Base-by-base conservation (phyloP, 176 grass and related monocot genomes). In the Aegilops bicornis region DNA sequence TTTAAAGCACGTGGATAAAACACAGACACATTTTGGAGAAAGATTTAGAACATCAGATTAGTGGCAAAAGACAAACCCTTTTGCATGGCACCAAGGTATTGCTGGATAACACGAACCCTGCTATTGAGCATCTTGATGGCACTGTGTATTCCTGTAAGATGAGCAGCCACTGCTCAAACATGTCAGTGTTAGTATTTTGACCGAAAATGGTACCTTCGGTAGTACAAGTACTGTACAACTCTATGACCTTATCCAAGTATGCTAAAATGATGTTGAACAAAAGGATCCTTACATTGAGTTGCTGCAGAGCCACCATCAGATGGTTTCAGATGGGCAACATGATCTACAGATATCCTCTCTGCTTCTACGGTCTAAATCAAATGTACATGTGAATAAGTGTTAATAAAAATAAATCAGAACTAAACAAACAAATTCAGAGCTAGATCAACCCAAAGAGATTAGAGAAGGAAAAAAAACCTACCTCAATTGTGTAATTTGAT, bases 41-140 rank as follows among this genome's bases (percentile, higher is more conserved):
- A 30, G 19, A 72, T 32, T 12, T 9, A 52, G 27, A 78, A 79
- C 43, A 81, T 69, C 8, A 64, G 19, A 35, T 17, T 48, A 76
- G 70, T 79, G 33, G 19, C n/a, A 60, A 83, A 76, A 89, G 33
- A 50, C 8, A n/a, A 78, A 98, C 97, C 97, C 89, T 77, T 94
- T 80, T 99, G 92, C 94, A 99, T 99, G 52, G 94, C 77, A 83
- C 91, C 86, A 78, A 97, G 97, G 91, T 97, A 94, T 80, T 99
- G 94, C 84, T 99, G 92, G 76, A 99, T 89, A 85, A 99, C 70
- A 87, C 89, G 83, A 63, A 97, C 87, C 89, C 97, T 93, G 64
- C 97, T 97, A 86, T 99, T 96, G 68, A 99, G 92, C 97, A 99
- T 99, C 79, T 99, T 99, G 86, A 97, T 97, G 64, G 97, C 97